Percentiles rank a stretch among this genome's conserved stretches.
Evolutionary conservation across 768 basidiomycete genomes (phyloP).

Genomic region (Suillus luteus): DNA sequence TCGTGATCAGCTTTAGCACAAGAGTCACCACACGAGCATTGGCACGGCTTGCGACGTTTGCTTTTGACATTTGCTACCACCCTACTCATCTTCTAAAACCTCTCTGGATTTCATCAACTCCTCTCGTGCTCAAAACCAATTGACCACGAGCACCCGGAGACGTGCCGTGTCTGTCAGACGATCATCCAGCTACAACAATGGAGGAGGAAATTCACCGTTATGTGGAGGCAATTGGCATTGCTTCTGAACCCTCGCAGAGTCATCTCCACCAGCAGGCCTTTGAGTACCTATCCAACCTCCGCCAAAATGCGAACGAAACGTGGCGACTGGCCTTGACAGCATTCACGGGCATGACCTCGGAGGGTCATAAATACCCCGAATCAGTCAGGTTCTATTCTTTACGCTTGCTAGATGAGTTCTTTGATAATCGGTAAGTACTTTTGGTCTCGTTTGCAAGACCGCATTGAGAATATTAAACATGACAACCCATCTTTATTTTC

Average conservation of each 20-base stretch:
- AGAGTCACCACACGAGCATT: slow-evolving; percentile 4
- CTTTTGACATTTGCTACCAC: not conserved
- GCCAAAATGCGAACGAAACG: slow-evolving; percentile 69
- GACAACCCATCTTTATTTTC: not conserved
- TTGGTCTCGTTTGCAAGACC: not conserved
- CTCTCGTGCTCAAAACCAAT: not conserved
- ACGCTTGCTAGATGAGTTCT: slow-evolving; percentile 77
- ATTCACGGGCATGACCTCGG: slow-evolving; percentile 62
- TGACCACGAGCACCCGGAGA: slow-evolving; percentile 20
- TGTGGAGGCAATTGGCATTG: slow-evolving; percentile 85
- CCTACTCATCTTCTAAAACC: not conserved
- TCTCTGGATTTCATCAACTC: not conserved
- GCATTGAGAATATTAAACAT: not conserved
- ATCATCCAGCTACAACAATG: slow-evolving; percentile 45
- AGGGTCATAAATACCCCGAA: slow-evolving; percentile 70
- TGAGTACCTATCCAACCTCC: slow-evolving; percentile 76
- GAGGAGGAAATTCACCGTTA: slow-evolving; percentile 76
- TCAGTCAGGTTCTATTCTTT: slow-evolving; percentile 82
- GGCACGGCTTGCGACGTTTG: not conserved
- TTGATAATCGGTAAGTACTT: slow-evolving; percentile 73
- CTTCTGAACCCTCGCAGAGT: slow-evolving; percentile 74
- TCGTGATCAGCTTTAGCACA: slow-evolving; percentile 3
- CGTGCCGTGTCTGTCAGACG: slow-evolving; percentile 22
- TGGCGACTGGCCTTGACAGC: slow-evolving; percentile 83
- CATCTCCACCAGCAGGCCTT: slow-evolving; percentile 84